Conservation (phyloP, 768 basidiomycete genomes). For the Pholiota microspora region DNA sequence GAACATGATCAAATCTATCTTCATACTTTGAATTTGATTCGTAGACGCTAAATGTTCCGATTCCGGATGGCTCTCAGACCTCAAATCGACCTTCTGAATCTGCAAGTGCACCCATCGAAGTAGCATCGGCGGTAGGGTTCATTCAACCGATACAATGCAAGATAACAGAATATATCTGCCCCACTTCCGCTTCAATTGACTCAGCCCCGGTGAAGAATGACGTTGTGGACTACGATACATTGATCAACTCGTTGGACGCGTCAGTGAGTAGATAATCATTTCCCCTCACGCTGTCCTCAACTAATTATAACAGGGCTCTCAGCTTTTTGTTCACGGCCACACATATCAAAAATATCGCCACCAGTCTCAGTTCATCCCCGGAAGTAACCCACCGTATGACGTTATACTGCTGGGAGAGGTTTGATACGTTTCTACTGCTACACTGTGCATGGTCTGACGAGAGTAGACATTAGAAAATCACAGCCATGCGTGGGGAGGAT, state of each 20-base stretch:
- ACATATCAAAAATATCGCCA: constrained; percentile 17
- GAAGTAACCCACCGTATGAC: constrained; percentile 8
- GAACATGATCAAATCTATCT: background rate
- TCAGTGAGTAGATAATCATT: constrained; percentile 9
- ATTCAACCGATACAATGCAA: constrained; percentile 23
- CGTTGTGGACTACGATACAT: background rate
- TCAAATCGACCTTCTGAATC: background rate
- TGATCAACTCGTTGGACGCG: constrained; percentile 7
- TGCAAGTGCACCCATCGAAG: background rate
- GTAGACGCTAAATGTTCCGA: background rate
- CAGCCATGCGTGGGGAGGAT: constrained; percentile 67
- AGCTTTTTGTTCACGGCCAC: constrained; percentile 14
- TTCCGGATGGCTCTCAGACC: background rate
- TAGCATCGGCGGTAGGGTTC: background rate
- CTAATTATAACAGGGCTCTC: background rate
- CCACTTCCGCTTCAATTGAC: background rate
- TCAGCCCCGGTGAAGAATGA: background rate
- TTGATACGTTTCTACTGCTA: constrained; percentile 13
- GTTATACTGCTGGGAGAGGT: constrained; percentile 40
- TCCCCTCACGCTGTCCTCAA: background rate
- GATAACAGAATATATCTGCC: constrained; percentile 22
- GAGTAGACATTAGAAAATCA: constrained; percentile 50
- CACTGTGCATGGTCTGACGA: constrained; percentile 12
- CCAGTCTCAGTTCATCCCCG: background rate
- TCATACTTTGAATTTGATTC: background rate